A percentile compares a stretch with the other conserved stretches of the same genome.
phyloP scores from a whole-genome alignment of 352 stramenopile genomes.

The Phytophthora sp. region DNA sequence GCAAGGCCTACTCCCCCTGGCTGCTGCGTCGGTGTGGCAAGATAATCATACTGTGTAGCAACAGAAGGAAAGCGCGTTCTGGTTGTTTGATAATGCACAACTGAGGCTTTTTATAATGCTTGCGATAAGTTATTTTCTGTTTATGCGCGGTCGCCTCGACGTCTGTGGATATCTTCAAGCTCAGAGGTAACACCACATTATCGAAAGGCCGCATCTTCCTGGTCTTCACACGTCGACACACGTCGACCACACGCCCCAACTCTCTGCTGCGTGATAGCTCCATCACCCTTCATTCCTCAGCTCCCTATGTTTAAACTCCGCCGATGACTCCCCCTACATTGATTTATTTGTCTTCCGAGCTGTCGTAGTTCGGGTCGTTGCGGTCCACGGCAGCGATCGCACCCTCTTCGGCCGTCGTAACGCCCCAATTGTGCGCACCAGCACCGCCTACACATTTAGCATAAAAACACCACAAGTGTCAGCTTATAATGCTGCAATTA shows the following conservation, averaged over 20 bases:
- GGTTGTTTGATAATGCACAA: slow-evolving; percentile 12
- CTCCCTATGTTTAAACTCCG: neutral
- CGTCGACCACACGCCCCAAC: neutral
- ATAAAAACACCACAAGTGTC: neutral
- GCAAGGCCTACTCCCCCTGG: too few relatives aligned
- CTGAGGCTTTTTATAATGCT: slow-evolving; percentile 31
- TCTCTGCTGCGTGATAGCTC: neutral
- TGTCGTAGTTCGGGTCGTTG: slow-evolving; percentile 83
- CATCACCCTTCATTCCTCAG: slow-evolving; percentile 1
- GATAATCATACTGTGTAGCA: neutral
- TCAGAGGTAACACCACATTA: too few relatives aligned
- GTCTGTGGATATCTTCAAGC: too few relatives aligned
- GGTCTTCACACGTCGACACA: slow-evolving; percentile 1
- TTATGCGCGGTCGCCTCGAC: neutral
- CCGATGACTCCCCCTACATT: neutral
- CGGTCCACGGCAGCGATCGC: slow-evolving; percentile 59
- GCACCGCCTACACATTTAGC: slow-evolving; percentile 56
- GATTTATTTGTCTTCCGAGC: slow-evolving; percentile 48
- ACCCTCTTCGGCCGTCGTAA: slow-evolving; percentile 47
- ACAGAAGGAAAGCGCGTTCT: neutral
- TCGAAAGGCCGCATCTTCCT: neutral
- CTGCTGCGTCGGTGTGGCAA: neutral
- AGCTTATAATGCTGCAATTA: neutral
- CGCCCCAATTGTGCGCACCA: slow-evolving; percentile 84
- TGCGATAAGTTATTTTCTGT: slow-evolving; percentile 34